These are phyloP conservation scores for Stagonosporopsis chrysanthemi DNA, from an alignment of 2,329 filamentous ascomycete genomes.

Conservation along the genomic window DNA sequence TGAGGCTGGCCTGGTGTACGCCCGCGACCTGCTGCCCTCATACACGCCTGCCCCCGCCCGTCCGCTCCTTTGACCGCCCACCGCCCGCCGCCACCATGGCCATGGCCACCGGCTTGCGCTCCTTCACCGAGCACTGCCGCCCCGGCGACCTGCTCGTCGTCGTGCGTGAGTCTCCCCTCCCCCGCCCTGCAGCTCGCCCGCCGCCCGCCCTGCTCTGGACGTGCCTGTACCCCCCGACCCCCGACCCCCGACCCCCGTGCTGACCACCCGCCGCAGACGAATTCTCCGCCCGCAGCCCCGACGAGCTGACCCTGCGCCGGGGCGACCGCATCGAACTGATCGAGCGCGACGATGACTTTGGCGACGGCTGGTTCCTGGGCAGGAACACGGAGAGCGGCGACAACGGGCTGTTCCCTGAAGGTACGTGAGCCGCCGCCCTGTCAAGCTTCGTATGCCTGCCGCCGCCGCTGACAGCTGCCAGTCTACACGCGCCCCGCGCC, in stretches of 20 bases:
- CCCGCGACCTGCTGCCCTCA: background rate
- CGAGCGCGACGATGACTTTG: slow-evolving; percentile 87
- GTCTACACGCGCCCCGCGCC: slow-evolving; percentile 69
- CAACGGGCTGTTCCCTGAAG: slow-evolving; percentile 83
- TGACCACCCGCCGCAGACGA: slow-evolving; percentile 68
- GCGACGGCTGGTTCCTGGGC: slow-evolving; percentile 84
- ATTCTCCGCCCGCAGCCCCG: slow-evolving; percentile 87
- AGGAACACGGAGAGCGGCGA: slow-evolving; percentile 76
- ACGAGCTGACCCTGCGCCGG: slow-evolving; percentile 88
- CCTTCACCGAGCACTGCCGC: slow-evolving; percentile 59
- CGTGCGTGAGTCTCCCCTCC: slow-evolving; percentile 66
- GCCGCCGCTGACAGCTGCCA: slow-evolving; percentile 37
- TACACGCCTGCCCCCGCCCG: background rate
- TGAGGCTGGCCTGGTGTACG: slow-evolving; percentile 14
- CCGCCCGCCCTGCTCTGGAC: background rate
- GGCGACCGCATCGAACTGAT: slow-evolving; percentile 84
- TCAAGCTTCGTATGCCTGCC: no score
- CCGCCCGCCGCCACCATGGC: slow-evolving; percentile 35
- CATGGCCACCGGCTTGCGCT: slow-evolving; percentile 27
- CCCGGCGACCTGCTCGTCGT: slow-evolving; percentile 73
- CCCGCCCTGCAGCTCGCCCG: slow-evolving; percentile 1
- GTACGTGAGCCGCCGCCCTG: slow-evolving; percentile 53
- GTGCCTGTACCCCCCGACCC: background rate
- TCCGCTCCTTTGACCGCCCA: slow-evolving; percentile 2
- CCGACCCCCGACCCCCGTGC: background rate